Percentiles rank a stretch among this genome's conserved stretches.
phyloP scores from a whole-genome alignment of 768 basidiomycete genomes.

The Lactarius vividus region DNA sequence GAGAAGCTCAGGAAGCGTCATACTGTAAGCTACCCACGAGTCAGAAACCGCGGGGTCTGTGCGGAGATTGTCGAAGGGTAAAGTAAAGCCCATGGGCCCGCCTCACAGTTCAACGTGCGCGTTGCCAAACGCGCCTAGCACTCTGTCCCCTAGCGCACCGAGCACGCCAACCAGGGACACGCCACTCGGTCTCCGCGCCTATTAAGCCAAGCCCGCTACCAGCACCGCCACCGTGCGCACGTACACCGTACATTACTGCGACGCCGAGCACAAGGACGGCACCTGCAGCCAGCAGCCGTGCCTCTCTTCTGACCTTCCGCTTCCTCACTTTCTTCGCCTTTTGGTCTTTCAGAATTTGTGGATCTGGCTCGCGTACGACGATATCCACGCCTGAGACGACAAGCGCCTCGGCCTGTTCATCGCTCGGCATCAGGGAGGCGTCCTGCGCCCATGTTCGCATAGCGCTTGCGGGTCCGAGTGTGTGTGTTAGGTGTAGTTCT shows the following conservation, averaged over 20 bases:
- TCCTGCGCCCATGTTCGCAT: slow-evolving; percentile 70
- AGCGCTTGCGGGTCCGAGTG: slow-evolving; percentile 78
- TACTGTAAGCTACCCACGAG: too few species aligned
- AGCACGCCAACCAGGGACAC: slow-evolving; percentile 14
- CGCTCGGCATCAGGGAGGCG: slow-evolving; percentile 42
- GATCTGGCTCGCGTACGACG: slow-evolving; percentile 50
- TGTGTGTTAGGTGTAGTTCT: slow-evolving; percentile 48
- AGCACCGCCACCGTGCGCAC: slow-evolving; percentile 6
- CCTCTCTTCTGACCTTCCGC: slow-evolving; percentile 20
- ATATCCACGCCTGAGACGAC: slow-evolving; percentile 53
- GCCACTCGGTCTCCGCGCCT: neutral
- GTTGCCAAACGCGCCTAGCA: slow-evolving; percentile 15
- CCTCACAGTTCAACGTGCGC: slow-evolving; percentile 9
- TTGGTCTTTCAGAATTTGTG: slow-evolving; percentile 28
- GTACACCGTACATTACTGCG: slow-evolving; percentile 54
- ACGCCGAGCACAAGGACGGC: slow-evolving; percentile 69
- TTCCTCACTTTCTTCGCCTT: slow-evolving; percentile 25
- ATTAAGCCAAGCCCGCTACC: slow-evolving; percentile 1
- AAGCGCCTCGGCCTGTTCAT: slow-evolving; percentile 60
- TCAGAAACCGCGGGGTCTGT: too few species aligned
- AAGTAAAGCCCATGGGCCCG: neutral
- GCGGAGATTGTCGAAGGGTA: neutral
- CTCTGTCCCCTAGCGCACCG: slow-evolving; percentile 19
- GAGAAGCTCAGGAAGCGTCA: too few species aligned
- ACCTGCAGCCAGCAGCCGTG: slow-evolving; percentile 50